Evolutionary conservation across 2,329 filamentous ascomycete species (phyloP), one percentile per base, ranked within the genome.

Genomic region (Xylariales sp.): DNA sequence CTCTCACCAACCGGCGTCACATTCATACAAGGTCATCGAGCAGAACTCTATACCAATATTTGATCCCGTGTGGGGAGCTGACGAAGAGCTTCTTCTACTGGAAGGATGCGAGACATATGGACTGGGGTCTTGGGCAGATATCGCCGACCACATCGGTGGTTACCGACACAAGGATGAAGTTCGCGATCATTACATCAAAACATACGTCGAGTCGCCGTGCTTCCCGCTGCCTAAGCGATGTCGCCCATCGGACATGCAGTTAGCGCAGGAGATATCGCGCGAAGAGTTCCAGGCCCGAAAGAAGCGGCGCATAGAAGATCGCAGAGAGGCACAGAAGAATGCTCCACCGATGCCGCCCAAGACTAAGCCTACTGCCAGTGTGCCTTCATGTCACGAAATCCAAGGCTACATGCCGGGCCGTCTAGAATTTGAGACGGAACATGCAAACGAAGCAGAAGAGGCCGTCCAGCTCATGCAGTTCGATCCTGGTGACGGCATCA

Each of bases 1-100:
- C 54, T 82, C 86, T 42, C 93, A 98, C 63, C 83, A 94, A 51
- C 91, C 93, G 6, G 76, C 82, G 4, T 86, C 86, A 10, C 93
- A 98, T 65, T 74, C 88, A 11, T 98, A 84, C 62, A 85, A 88
- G 48, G 93, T 98, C 24, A 96, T 98, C 51, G 93, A 98, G 63
- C 93, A 97, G 57, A 95, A 98, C 59, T 96, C 91, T 0, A 95
- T 98, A 37, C 93, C 93, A 1, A 97, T 98, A 44, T 98, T 95
- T 57, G 84, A 90, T 51, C 78, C 80, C 44, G 90, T 95, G 58
- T 98, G 93, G 93, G 93, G 93, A 39, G 93, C 93, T 18, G 93
- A 98, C 59, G 93, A 98, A 61, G 93, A 98, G 63, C 67, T 97
- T n/a, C 69, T 97, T 4, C 69, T 98, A 40, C 68, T 98, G 1